Conservation (phyloP, 495 filamentous ascomycete species). For the Podospora australis region DNA sequence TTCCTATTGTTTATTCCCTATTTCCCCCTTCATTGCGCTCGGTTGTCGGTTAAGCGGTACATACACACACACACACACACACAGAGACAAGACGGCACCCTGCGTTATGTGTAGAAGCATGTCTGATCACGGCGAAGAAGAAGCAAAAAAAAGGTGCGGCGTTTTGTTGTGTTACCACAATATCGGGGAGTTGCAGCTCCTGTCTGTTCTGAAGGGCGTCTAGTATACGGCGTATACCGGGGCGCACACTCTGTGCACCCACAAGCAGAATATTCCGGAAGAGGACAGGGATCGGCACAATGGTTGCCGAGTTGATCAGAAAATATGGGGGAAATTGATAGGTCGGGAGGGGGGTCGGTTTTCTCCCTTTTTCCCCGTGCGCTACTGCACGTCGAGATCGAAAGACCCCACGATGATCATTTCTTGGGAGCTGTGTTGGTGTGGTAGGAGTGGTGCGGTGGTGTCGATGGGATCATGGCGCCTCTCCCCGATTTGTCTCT, state of each 20-base stretch:
- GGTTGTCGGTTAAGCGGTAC: slow-evolving; percentile 1
- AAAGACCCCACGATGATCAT: slow-evolving; percentile 4
- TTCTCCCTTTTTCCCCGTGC: background rate
- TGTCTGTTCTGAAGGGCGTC: too few relatives aligned
- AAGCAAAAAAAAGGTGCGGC: too few relatives aligned
- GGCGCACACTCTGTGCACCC: background rate
- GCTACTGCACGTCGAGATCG: slow-evolving; percentile 1
- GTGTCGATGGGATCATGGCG: too few relatives aligned
- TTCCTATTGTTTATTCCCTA: too few relatives aligned
- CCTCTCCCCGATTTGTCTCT: too few relatives aligned
- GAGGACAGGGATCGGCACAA: background rate
- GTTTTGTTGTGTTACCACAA: background rate
- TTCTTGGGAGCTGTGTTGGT: background rate
- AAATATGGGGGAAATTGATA: background rate
- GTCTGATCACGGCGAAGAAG: too few relatives aligned
- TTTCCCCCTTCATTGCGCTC: too few relatives aligned
- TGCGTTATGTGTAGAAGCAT: background rate
- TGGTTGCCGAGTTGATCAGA: background rate
- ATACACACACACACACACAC: too few relatives aligned
- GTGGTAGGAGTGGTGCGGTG: background rate
- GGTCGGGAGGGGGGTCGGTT: background rate
- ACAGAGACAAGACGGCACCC: too few relatives aligned
- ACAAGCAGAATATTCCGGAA: slow-evolving; percentile 5
- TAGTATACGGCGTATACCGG: slow-evolving; percentile 3
- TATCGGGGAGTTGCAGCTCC: slow-evolving; percentile 1